Percentiles rank a stretch among this genome's conserved stretches.
Conservation (phyloP, 2,329 filamentous ascomycete genomes). For the Colletotrichum sp. region DNA sequence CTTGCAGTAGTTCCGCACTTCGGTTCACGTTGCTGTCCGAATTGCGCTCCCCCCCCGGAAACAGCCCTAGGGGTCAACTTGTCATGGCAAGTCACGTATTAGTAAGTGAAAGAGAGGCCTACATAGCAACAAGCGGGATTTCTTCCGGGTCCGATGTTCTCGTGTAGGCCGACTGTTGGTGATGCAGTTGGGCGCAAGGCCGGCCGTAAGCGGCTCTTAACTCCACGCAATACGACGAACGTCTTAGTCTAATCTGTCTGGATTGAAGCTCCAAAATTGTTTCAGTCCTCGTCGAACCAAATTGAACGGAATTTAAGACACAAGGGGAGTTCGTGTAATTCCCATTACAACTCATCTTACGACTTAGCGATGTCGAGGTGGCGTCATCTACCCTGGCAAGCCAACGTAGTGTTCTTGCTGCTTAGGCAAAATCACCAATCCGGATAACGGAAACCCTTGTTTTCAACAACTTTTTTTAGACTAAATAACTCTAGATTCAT, state of each 20-base stretch:
- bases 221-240: neutral
- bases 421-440: no score
- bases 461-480: neutral
- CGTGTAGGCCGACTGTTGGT: neutral
- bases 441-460: neutral
- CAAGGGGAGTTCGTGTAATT: neutral
- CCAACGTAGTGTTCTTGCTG: no score
- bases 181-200: neutral
- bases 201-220: neutral
- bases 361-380: neutral
- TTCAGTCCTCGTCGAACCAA: neutral
- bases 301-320: neutral
- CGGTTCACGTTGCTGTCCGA: neutral
- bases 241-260: neutral
- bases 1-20: neutral
- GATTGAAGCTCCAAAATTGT: neutral
- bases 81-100: rapidly evolving
- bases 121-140: neutral
- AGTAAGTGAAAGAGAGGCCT: neutral
- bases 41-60: neutral
- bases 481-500: no score
- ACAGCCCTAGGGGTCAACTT: neutral
- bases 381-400: neutral
- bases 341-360: neutral
- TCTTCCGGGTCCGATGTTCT: neutral